Conservation (phyloP, 179 eudicot genomes). For the Beta lomatogona region DNA sequence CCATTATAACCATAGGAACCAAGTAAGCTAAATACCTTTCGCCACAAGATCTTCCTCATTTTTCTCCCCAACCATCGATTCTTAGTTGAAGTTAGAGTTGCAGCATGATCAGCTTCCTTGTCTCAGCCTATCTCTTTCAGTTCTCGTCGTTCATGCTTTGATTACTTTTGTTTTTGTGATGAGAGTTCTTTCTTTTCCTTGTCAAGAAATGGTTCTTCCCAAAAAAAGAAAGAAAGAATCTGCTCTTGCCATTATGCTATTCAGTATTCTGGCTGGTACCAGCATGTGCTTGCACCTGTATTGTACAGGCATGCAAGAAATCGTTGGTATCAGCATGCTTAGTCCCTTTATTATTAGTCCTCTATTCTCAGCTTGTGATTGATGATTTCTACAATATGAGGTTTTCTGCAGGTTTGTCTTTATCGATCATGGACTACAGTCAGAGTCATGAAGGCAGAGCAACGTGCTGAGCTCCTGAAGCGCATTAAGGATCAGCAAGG, state of each 20-base stretch:
- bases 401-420: constrained; percentile 60
- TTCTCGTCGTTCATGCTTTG: too few species aligned
- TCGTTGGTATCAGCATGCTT: background rate
- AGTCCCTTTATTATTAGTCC: background rate
- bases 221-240: too few species aligned
- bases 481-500: constrained; percentile 58
- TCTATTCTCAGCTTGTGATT: constrained; percentile 3
- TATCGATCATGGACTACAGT: constrained; percentile 78
- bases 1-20: too few species aligned
- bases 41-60: too few species aligned
- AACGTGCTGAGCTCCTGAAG: constrained; percentile 85
- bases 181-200: too few species aligned
- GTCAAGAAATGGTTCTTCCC: too few species aligned
- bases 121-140: too few species aligned
- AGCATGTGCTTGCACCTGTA: background rate
- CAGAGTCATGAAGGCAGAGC: constrained; percentile 84
- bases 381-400: background rate
- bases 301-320: background rate
- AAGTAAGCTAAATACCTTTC: too few species aligned
- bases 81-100: too few species aligned
- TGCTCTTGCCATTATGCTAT: background rate
- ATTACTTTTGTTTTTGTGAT: too few species aligned
- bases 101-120: too few species aligned
- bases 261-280: background rate
- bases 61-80: too few species aligned